These are phyloP conservation scores for Hanseniaspora occidentalis DNA, from an alignment of 805 yeast genomes.

Conservation along the genomic window DNA sequence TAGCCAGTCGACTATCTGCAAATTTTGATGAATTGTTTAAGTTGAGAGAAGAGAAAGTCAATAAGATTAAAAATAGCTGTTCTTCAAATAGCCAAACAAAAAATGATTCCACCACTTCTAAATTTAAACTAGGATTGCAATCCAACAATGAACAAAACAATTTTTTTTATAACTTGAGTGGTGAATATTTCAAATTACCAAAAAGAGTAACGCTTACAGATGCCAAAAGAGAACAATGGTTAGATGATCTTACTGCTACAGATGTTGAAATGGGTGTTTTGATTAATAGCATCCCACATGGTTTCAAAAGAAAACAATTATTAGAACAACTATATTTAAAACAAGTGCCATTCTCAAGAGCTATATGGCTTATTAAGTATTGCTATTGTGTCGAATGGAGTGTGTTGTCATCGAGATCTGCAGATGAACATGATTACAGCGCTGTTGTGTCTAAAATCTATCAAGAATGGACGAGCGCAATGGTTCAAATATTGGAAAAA, in stretches of 20 bases:
- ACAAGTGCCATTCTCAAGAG: slow-evolving; percentile 64
- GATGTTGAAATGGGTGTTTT: slow-evolving; percentile 52
- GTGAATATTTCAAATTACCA: slow-evolving; percentile 22
- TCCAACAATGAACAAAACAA: background rate
- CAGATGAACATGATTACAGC: slow-evolving; percentile 10
- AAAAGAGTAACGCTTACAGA: slow-evolving; percentile 77
- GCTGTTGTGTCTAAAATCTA: slow-evolving; percentile 50
- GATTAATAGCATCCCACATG: slow-evolving; percentile 80
- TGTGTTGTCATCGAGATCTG: slow-evolving; percentile 5
- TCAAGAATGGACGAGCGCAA: slow-evolving; percentile 83
- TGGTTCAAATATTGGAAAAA: slow-evolving; percentile 37
- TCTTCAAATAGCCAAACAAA: too few species aligned
- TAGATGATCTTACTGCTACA: slow-evolving; percentile 62
- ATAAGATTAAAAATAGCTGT: slow-evolving; percentile 14
- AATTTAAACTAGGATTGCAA: too few species aligned
- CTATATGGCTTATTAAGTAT: slow-evolving; percentile 85
- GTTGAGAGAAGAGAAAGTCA: slow-evolving; percentile 21
- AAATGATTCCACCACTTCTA: too few species aligned
- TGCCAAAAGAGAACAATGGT: slow-evolving; percentile 75
- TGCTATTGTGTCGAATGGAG: slow-evolving; percentile 64
- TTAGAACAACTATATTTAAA: slow-evolving; percentile 61
- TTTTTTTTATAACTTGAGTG: slow-evolving; percentile 14
- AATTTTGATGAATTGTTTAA: slow-evolving; percentile 19
- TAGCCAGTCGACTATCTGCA: slow-evolving; percentile 18
- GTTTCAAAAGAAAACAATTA: slow-evolving; percentile 59